These are phyloP conservation scores for Atalantia buxifolia DNA, from an alignment of 345 rosid genomes.

Conservation along the genomic window DNA sequence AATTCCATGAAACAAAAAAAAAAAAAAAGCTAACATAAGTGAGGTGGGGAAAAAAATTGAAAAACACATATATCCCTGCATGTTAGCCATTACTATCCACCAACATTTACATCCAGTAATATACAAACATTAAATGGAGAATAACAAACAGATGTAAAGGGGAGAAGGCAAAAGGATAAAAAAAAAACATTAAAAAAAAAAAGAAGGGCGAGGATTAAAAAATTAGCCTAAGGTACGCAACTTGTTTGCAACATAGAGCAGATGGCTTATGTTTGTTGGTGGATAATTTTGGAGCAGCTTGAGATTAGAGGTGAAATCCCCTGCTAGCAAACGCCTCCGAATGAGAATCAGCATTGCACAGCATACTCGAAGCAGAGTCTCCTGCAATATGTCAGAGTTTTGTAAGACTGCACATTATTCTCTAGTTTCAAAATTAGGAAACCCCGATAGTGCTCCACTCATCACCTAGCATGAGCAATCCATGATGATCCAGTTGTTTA, in stretches of 20 bases:
- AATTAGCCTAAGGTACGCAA: constrained; percentile 45
- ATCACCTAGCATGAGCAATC: neutral
- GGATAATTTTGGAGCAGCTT: constrained; percentile 82
- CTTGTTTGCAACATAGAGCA: constrained; percentile 90
- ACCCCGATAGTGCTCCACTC: neutral
- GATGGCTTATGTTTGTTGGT: constrained; percentile 72
- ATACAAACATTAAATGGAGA: constrained; percentile 13
- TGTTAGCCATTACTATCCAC: constrained; percentile 17
- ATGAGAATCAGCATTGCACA: constrained; percentile 93
- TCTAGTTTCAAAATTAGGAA: neutral
- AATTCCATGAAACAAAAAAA: neutral
- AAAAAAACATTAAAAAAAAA: no score
- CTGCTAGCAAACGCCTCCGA: constrained; percentile 78
- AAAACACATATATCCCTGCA: neutral
- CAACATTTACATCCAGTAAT: constrained; percentile 26
- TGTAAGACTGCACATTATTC: constrained; percentile 1
- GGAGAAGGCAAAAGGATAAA: neutral
- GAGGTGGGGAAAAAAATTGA: neutral
- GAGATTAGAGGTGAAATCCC: constrained; percentile 82
- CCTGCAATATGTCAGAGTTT: constrained; percentile 47
- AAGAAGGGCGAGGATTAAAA: neutral
- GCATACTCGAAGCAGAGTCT: constrained; percentile 82
- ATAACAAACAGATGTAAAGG: neutral
- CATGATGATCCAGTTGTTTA: neutral
- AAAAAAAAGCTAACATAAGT: neutral